Percentiles rank a stretch among this genome's conserved stretches.
phyloP scores from a whole-genome alignment of 768 basidiomycete species.

The Trametopsis cervina region DNA sequence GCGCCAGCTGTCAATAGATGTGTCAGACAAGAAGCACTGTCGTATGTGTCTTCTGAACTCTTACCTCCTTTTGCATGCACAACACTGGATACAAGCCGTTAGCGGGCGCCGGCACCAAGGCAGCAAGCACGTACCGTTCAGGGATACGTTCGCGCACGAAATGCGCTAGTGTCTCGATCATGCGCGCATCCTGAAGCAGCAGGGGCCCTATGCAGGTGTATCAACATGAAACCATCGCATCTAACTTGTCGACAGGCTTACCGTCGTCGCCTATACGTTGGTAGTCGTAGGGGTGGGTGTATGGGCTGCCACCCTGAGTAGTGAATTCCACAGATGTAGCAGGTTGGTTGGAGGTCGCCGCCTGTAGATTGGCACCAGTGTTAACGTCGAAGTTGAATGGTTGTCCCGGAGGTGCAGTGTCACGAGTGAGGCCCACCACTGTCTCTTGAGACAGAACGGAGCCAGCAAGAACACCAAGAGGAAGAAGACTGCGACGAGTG shows the following conservation, averaged over 20 bases:
- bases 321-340: constrained; percentile 17
- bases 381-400: constrained; percentile 14
- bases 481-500: background rate
- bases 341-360: constrained; percentile 12
- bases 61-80: constrained; percentile 30
- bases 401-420: constrained; percentile 8
- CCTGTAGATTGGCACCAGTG: constrained; percentile 14
- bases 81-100: constrained; percentile 9
- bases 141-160: constrained; percentile 24
- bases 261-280: constrained; percentile 19
- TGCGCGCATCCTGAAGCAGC: constrained; percentile 19
- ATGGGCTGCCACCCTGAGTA: constrained; percentile 17
- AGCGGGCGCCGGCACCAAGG: background rate
- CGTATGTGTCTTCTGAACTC: too few species aligned
- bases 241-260: too few species aligned
- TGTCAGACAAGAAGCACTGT: background rate
- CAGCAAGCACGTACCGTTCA: constrained; percentile 16
- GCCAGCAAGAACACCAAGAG: background rate
- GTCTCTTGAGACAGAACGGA: constrained; percentile 4
- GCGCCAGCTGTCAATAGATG: constrained; percentile 26
- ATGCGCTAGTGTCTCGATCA: constrained; percentile 18
- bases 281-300: constrained; percentile 19
- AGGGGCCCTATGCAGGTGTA: constrained; percentile 21
- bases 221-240: too few species aligned
- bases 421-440: constrained; percentile 13